Evolutionary conservation across 208 protist genomes (phyloP), one percentile per base, ranked within the genome.

Genomic region (Trypanosomatidae sp.): DNA sequence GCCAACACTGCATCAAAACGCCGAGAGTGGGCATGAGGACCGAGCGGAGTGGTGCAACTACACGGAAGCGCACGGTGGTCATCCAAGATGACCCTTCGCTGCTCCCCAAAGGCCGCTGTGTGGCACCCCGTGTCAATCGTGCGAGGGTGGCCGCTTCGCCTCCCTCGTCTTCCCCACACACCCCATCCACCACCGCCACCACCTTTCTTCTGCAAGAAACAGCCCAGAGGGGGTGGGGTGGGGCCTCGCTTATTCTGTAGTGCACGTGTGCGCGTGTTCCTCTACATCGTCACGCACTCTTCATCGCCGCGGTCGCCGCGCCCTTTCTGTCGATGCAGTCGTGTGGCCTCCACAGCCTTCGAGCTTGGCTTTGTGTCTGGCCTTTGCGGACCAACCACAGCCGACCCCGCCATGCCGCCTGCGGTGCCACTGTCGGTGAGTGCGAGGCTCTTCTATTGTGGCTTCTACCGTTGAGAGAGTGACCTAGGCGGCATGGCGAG

Each of bases 221-320:
- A 39, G 36, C 36, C 36, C 0, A 39, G 36, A 39, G 49, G 49
- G 7, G 58, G 5, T 12, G 22, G 30, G 33, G 33, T 6, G 59
- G 33, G 7, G 5, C 56, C 28, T 25, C 17, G 25, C 25, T 59
- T 12, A 33, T 19, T 30, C 53, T 59, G 53, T 17, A 4, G 19
- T 33, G 53, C 22, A 33, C 25, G 53, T 22, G 53, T 10, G 25
- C 30, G 8, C 7, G 30, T 4, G 25, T 25, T 4, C 10, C 44
- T 4, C 9, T 75, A 72, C 75, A 80, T 71, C 55, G 66, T 19
- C 10, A 44, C n/a, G 22, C 72, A 71, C 25, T 76, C 72, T 12
- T 76, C 72, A 15, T 66, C 33, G 2, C 59, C 72, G 13, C 72
- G 72, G 33, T 50, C 46, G 19, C 53, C 53, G n/a, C 47, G 64